A percentile compares a stretch with the other conserved stretches of the same genome.
Conservation (phyloP, 2,329 filamentous ascomycete genomes). For the Fusarium verticillioides region DNA sequence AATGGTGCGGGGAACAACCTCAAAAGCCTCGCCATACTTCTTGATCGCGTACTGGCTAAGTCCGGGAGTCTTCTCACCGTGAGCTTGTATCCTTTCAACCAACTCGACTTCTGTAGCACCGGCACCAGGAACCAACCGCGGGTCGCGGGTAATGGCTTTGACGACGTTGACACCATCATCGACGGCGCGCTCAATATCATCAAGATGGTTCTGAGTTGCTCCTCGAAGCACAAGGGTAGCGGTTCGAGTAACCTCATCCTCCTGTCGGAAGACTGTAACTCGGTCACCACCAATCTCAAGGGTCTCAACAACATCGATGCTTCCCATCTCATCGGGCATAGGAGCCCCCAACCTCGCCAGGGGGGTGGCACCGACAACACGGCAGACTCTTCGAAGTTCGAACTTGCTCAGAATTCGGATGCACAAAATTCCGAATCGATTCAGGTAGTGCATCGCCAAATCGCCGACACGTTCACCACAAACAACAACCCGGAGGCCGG, state of each 20-base stretch:
- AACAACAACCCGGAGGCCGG: slow-evolving; percentile 89
- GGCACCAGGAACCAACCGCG: slow-evolving; percentile 90
- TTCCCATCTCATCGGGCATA: slow-evolving; percentile 99
- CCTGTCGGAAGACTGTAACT: slow-evolving; percentile 98
- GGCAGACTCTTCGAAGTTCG: slow-evolving; percentile 92
- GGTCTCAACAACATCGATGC: slow-evolving; percentile 93
- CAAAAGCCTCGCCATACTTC: slow-evolving; percentile 97
- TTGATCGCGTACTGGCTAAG: slow-evolving; percentile 96
- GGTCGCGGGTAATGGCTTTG: slow-evolving; percentile 96
- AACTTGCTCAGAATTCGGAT: slow-evolving; percentile 99
- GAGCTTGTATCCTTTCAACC: slow-evolving; percentile 88
- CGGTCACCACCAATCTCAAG: slow-evolving; percentile 97
- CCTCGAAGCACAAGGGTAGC: slow-evolving; percentile 94
- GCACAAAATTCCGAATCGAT: slow-evolving; percentile 94
- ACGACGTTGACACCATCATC: slow-evolving; percentile 99
- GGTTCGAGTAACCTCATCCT: slow-evolving; percentile 90
- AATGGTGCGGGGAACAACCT: slow-evolving; percentile 92
- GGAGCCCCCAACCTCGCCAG: slow-evolving; percentile 93
- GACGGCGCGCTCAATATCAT: slow-evolving; percentile 95
- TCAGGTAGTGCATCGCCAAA: slow-evolving; percentile 95
- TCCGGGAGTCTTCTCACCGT: slow-evolving; percentile 92
- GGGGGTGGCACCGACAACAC: slow-evolving; percentile 96
- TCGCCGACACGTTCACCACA: slow-evolving; percentile 95
- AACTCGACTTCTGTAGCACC: slow-evolving; percentile 95
- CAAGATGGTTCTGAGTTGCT: slow-evolving; percentile 96